Percentiles rank a stretch among this genome's conserved stretches.
These are phyloP conservation scores for Leccinellum luteum DNA, from an alignment of 768 basidiomycete genomes.

Conservation along the genomic window DNA sequence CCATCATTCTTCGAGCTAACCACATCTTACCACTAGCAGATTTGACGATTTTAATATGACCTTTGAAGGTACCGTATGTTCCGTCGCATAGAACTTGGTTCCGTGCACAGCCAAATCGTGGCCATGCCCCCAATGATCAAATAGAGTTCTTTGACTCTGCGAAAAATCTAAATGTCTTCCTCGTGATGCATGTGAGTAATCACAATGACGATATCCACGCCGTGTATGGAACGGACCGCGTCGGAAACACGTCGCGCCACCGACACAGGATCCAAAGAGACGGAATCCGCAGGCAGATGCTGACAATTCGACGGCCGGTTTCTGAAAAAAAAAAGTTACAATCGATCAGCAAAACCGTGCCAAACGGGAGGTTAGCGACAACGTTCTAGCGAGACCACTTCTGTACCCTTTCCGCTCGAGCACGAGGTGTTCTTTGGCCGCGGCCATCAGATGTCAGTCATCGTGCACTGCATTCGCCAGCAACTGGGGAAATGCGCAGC, in stretches of 20 bases:
- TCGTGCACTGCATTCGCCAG: slow-evolving; percentile 8
- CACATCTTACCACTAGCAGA: slow-evolving; percentile 2
- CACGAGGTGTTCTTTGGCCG: slow-evolving; percentile 5
- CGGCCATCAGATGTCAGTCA: slow-evolving; percentile 1
- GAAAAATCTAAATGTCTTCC: slow-evolving; percentile 4
- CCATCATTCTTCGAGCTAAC: neutral
- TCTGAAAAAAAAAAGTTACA: neutral
- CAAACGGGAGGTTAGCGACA: neutral
- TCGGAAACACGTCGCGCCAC: slow-evolving; percentile 6
- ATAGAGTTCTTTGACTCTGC: neutral
- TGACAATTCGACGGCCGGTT: slow-evolving; percentile 7
- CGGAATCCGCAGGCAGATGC: slow-evolving; percentile 6
- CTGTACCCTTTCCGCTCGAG: slow-evolving; percentile 5
- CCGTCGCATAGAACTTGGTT: neutral
- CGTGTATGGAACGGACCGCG: neutral
- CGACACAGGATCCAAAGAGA: slow-evolving; percentile 7
- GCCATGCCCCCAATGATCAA: slow-evolving; percentile 12
- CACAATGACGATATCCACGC: slow-evolving; percentile 3
- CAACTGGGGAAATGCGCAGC: slow-evolving; percentile 11
- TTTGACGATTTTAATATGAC: slow-evolving; percentile 5
- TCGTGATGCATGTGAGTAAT: slow-evolving; percentile 16
- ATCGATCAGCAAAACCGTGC: neutral
- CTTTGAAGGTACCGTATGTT: neutral
- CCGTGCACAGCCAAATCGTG: slow-evolving; percentile 12
- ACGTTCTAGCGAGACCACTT: slow-evolving; percentile 13